phyloP scores from a whole-genome alignment of 73 alveolate genomes.

The Durusdinium trenchii region DNA sequence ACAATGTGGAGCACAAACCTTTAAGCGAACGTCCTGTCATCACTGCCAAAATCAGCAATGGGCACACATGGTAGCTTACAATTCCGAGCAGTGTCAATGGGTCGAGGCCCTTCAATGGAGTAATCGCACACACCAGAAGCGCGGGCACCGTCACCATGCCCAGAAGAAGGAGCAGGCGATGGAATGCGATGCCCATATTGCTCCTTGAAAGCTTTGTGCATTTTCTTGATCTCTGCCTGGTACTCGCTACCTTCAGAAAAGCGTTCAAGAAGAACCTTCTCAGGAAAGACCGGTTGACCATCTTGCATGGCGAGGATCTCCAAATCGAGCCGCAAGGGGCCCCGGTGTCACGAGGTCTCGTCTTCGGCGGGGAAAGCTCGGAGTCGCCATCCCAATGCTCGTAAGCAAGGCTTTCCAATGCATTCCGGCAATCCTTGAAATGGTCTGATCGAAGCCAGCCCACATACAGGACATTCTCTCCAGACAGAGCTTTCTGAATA shows the following conservation, averaged over 20 bases:
- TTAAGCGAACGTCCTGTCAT: neutral
- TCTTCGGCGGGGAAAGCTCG: neutral
- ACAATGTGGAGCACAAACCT: neutral
- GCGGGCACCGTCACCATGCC: neutral
- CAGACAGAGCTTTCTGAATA: neutral
- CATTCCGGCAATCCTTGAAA: neutral
- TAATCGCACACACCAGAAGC: neutral
- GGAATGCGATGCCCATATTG: neutral
- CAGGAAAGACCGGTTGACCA: neutral
- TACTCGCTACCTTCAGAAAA: neutral
- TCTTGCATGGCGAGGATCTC: neutral
- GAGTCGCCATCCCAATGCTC: neutral
- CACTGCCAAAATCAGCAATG: neutral
- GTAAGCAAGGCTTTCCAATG: neutral
- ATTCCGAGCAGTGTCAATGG: neutral
- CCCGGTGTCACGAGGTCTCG: neutral
- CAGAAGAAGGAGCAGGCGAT: neutral
- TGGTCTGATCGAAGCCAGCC: neutral
- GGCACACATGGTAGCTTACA: neutral
- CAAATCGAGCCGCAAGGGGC: neutral
- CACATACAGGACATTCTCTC: neutral
- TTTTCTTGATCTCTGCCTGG: neutral
- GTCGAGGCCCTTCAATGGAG: neutral
- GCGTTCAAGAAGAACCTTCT: neutral
- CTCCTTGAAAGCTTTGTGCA: neutral